Evolutionary conservation across 305 asterid species (phyloP).

Genomic region (Fraxinus dipetala): DNA sequence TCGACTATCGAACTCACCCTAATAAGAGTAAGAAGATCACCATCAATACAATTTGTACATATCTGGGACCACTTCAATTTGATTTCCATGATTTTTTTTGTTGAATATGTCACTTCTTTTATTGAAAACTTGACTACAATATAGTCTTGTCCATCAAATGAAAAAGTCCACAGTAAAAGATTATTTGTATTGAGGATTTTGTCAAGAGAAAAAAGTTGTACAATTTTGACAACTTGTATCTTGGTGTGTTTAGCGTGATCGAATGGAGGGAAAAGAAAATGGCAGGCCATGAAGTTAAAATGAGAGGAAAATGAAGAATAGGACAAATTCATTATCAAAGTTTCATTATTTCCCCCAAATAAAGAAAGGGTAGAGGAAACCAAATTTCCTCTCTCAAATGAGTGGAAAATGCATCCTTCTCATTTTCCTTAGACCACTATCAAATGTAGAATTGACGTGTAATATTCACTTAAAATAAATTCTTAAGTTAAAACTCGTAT

Average conservation of each 20-base stretch:
- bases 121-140: not conserved
- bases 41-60: not conserved
- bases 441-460: not conserved
- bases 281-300: not conserved
- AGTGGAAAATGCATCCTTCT: not conserved
- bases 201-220: not conserved
- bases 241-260: not conserved
- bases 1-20: not conserved
- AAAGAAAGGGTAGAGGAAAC: not conserved
- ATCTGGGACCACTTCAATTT: not conserved
- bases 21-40: not conserved
- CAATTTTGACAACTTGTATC: not conserved
- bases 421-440: not conserved
- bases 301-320: not conserved
- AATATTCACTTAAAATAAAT: not conserved
- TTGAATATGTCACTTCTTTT: not conserved
- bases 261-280: not conserved
- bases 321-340: not conserved
- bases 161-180: not conserved
- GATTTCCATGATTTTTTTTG: not conserved
- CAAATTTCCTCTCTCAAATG: not conserved
- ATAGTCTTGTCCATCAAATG: not conserved
- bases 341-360: not conserved
- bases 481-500: not conserved
- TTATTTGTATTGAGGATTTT: not conserved